phyloP scores from a whole-genome alignment of 2,329 filamentous ascomycete genomes.

The Claviceps arundinis region DNA sequence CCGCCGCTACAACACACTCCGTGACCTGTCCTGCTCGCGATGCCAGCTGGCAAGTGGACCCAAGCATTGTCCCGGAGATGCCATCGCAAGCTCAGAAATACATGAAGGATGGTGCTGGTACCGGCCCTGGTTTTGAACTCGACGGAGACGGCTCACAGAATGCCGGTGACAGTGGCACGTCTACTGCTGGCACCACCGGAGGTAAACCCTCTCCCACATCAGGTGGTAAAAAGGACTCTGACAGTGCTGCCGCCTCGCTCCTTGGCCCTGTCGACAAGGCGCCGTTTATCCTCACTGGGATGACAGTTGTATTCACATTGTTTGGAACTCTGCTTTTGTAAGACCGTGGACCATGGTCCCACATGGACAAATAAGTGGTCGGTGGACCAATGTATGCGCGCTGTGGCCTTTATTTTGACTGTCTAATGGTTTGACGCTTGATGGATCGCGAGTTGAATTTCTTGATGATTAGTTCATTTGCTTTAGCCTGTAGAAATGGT shows the following conservation, averaged over 20 bases:
- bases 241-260: conserved; percentile 19
- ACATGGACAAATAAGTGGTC: neutral
- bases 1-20: conserved; percentile 31
- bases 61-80: conserved; percentile 36
- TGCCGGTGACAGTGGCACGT: conserved; percentile 31
- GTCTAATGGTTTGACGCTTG: neutral
- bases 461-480: neutral
- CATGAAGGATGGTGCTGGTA: conserved; percentile 39
- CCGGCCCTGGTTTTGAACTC: conserved; percentile 38
- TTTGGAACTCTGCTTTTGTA: conserved; percentile 28
- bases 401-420: neutral
- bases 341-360: conserved; percentile 9
- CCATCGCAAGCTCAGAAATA: conserved; percentile 37
- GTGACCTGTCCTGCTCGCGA: conserved; percentile 37
- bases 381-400: neutral
- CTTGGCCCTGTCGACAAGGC: conserved; percentile 15
- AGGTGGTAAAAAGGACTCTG: conserved; percentile 10
- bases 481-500: neutral
- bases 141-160: conserved; percentile 40
- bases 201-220: conserved; percentile 19
- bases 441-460: neutral
- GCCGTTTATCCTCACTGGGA: conserved; percentile 23
- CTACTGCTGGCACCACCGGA: conserved; percentile 27
- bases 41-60: conserved; percentile 36
- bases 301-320: conserved; percentile 23